Percentiles rank a stretch among this genome's conserved stretches.
phyloP scores from a whole-genome alignment of 75 land plant species.

The Selaginella tamariscina region DNA sequence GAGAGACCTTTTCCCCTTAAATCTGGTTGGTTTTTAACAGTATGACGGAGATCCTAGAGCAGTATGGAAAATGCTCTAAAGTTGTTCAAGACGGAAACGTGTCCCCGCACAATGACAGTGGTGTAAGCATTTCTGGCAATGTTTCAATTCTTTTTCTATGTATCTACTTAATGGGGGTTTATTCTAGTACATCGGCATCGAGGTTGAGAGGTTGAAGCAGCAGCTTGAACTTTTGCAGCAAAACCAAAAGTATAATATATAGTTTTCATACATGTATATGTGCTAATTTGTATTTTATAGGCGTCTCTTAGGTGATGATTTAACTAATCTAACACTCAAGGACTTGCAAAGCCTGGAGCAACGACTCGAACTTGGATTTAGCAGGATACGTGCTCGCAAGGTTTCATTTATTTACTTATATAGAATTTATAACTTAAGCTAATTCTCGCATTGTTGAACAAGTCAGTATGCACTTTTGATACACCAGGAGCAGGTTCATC shows the following conservation, averaged over 20 bases:
- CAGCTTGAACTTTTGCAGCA: slow-evolving; percentile 23
- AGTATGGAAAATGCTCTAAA: slow-evolving; percentile 17
- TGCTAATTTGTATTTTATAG: too few species aligned
- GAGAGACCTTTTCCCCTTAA: not conserved
- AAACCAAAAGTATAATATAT: slow-evolving; percentile 10
- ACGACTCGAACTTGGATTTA: not conserved
- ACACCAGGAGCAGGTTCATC: not conserved
- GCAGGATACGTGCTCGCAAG: not conserved
- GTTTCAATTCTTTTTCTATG: not conserved
- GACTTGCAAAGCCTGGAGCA: not conserved
- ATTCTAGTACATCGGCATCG: slow-evolving; percentile 18
- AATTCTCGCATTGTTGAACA: not conserved
- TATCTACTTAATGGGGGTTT: not conserved
- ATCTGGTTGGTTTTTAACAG: too few species aligned
- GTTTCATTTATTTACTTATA: not conserved
- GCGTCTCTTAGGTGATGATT: not conserved
- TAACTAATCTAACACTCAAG: not conserved
- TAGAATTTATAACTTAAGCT: not conserved
- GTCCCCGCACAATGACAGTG: slow-evolving; percentile 11
- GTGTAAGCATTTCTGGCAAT: not conserved
- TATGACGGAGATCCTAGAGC: slow-evolving; percentile 21
- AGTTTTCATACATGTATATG: too few species aligned
- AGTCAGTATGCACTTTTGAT: not conserved
- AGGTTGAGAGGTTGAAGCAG: slow-evolving; percentile 21
- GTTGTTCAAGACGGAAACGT: slow-evolving; percentile 14